These are phyloP conservation scores for Aethionema arabicum DNA, from an alignment of 345 rosid species.

Conservation along the genomic window DNA sequence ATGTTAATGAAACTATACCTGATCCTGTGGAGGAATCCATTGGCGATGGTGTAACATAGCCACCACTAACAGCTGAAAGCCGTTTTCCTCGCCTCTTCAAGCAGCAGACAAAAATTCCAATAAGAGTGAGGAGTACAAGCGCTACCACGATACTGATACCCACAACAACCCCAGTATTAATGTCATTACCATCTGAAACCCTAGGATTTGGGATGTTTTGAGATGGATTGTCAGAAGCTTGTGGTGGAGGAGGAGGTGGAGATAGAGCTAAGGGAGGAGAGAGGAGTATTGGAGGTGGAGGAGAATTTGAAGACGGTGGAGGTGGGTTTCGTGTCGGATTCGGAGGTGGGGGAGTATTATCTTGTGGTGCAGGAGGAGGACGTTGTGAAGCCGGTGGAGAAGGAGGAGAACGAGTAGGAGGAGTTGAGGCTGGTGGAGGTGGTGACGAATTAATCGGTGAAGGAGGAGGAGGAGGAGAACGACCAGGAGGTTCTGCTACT, in stretches of 20 bases:
- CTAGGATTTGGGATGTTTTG: conserved; percentile 41
- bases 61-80: conserved; percentile 53
- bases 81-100: conserved; percentile 55
- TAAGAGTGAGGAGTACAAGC: conserved; percentile 53
- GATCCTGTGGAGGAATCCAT: conserved; percentile 54
- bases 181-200: conserved; percentile 35
- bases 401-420: conserved; percentile 23
- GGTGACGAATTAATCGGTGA: conserved; percentile 27
- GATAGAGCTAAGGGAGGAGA: conserved; percentile 26
- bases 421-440: conserved; percentile 26
- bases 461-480: conserved; percentile 36
- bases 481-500: conserved; percentile 10
- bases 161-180: conserved; percentile 52
- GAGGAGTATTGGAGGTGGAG: conserved; percentile 37
- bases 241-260: conserved; percentile 41
- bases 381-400: conserved; percentile 12
- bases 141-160: conserved; percentile 56
- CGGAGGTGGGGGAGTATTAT: conserved; percentile 23
- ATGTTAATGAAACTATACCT: conserved; percentile 45
- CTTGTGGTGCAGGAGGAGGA: neutral
- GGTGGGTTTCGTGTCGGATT: conserved; percentile 17
- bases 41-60: conserved; percentile 60
- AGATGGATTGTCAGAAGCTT: conserved; percentile 34
- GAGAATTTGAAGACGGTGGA: conserved; percentile 45
- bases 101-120: conserved; percentile 60